Conservation (phyloP, 2,329 filamentous ascomycete species). For the Fusarium setosum region DNA sequence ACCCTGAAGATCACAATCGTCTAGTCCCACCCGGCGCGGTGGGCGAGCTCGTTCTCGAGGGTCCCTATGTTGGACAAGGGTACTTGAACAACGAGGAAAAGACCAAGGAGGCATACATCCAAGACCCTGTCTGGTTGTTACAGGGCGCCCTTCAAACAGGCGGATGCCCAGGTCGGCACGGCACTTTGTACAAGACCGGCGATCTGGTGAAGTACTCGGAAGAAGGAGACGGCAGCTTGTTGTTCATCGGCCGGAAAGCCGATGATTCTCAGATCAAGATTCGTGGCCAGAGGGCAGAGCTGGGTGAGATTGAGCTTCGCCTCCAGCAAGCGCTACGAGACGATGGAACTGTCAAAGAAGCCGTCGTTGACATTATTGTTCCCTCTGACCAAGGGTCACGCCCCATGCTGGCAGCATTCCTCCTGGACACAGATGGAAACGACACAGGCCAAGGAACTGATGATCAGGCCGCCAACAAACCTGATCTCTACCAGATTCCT, state of each 20-base stretch:
- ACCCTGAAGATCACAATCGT: neutral
- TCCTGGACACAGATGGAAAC: neutral
- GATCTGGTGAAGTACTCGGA: slow-evolving; percentile 57
- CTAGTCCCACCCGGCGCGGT: neutral
- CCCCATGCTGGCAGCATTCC: slow-evolving; percentile 6
- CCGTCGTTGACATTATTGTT: slow-evolving; percentile 9
- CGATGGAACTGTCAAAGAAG: neutral
- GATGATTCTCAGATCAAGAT: slow-evolving; percentile 67
- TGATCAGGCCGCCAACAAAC: too few species aligned
- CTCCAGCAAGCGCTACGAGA: slow-evolving; percentile 1
- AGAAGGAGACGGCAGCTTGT: slow-evolving; percentile 39
- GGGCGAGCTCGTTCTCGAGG: slow-evolving; percentile 12
- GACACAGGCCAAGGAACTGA: too few species aligned
- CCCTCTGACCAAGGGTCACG: slow-evolving; percentile 4
- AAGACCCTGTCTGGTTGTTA: neutral
- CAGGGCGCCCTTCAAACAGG: neutral
- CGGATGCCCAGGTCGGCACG: neutral
- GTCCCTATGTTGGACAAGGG: slow-evolving; percentile 1
- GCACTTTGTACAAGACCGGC: slow-evolving; percentile 56
- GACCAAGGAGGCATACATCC: neutral
- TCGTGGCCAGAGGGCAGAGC: slow-evolving; percentile 67
- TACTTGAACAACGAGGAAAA: slow-evolving; percentile 5
- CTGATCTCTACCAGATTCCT: neutral
- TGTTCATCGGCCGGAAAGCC: slow-evolving; percentile 60
- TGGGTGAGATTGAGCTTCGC: slow-evolving; percentile 44